phyloP scores from a whole-genome alignment of 2,329 filamentous ascomycete species.

The Pyricularia pennisetigena region DNA sequence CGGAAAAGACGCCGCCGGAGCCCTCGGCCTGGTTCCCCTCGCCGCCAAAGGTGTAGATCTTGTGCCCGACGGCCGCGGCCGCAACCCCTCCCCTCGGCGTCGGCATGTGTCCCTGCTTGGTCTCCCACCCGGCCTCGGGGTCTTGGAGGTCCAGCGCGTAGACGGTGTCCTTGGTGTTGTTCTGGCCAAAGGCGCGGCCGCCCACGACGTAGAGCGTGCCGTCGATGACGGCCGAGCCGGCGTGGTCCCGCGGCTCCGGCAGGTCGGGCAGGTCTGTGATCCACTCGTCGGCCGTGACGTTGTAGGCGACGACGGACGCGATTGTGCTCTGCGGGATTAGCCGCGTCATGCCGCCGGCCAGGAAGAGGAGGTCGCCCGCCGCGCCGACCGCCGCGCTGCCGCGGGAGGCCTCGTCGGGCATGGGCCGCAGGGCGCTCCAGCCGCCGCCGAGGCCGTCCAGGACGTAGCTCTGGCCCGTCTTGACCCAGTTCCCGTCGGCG shows the following conservation, averaged over 20 bases:
- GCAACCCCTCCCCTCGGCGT: slow-evolving; percentile 22
- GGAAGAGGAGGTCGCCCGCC: slow-evolving; percentile 17
- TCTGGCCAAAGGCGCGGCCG: slow-evolving; percentile 18
- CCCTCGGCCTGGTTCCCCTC: slow-evolving; percentile 19
- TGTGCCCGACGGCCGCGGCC: slow-evolving; percentile 16
- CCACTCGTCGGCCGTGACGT: slow-evolving; percentile 17
- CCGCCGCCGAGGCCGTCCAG: neutral
- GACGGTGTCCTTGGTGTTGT: slow-evolving; percentile 22
- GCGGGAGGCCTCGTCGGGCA: slow-evolving; percentile 16
- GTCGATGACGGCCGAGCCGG: slow-evolving; percentile 14
- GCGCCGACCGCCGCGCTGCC: slow-evolving; percentile 23
- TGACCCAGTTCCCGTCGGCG: slow-evolving; percentile 3
- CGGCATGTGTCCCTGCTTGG: slow-evolving; percentile 19
- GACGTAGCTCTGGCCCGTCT: neutral
- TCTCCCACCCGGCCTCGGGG: slow-evolving; percentile 16
- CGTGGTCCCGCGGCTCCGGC: slow-evolving; percentile 25
- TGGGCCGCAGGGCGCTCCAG: neutral
- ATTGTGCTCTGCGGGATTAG: slow-evolving; percentile 16
- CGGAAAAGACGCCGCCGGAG: slow-evolving; percentile 6
- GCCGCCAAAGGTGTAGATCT: slow-evolving; percentile 26
- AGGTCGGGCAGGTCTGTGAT: slow-evolving; percentile 11
- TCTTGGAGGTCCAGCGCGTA: slow-evolving; percentile 21
- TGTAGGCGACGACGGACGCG: slow-evolving; percentile 19
- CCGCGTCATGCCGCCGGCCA: slow-evolving; percentile 25
- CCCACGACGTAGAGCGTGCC: slow-evolving; percentile 24